Evolutionary conservation across 371 early-diverging fungal species (phyloP).

Genomic region (Dinochytrium kinnereticum): DNA sequence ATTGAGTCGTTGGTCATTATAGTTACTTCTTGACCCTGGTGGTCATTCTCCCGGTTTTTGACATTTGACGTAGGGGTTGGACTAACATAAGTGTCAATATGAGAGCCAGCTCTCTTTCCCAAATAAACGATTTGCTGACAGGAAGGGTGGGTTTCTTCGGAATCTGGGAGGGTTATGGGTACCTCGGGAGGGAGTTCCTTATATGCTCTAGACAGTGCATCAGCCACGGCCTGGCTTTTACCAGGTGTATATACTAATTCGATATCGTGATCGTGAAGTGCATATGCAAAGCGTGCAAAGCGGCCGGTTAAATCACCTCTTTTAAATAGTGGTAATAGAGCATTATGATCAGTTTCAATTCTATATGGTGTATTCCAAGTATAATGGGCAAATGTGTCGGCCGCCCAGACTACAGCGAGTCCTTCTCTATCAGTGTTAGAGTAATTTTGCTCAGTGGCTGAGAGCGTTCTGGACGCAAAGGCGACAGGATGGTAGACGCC

Average conservation of each 20-base stretch:
- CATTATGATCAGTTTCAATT: constrained; percentile 31
- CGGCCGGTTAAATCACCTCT: constrained; percentile 27
- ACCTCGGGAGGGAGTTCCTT: not conserved
- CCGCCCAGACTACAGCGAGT: constrained; percentile 29
- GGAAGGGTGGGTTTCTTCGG: too few species aligned
- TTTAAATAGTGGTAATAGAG: constrained; percentile 21
- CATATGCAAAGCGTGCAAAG: constrained; percentile 26
- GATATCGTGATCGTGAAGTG: constrained; percentile 22
- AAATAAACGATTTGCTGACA: too few species aligned
- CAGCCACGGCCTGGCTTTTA: constrained; percentile 15
- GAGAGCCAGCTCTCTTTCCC: too few species aligned
- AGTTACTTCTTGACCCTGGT: not conserved
- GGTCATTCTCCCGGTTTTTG: not conserved
- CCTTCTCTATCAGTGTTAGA: constrained; percentile 34
- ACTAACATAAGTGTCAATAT: too few species aligned
- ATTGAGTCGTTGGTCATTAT: too few species aligned
- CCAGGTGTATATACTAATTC: constrained; percentile 22
- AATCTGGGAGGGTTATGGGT: not conserved
- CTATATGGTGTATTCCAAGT: constrained; percentile 9
- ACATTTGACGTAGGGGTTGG: not conserved
- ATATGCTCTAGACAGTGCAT: constrained; percentile 16
- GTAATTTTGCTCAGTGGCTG: constrained; percentile 19
- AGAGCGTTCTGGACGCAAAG: constrained; percentile 23
- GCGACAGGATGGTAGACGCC: constrained; percentile 16
- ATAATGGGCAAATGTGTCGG: constrained; percentile 18